Base-by-base conservation (phyloP, 257 asterid genomes). In the Forsythia suspensa region DNA sequence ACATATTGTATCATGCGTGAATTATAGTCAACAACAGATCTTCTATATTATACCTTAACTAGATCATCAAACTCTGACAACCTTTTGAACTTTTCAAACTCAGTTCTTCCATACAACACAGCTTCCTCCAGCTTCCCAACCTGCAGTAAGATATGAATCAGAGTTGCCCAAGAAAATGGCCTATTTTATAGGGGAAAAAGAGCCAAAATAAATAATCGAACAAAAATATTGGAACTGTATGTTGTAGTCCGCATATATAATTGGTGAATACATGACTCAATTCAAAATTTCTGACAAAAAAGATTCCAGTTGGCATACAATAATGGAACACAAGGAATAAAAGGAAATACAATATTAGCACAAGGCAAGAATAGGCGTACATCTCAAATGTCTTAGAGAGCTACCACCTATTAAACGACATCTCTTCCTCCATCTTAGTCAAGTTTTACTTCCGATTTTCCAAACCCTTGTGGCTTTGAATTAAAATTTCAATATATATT, bases 81-180 rank as follows among this genome's bases (percentile, higher is more conserved):
- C 46, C 87, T 83, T 79, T 87, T 84, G 85, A 93, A 90, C 88
- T 91, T 93, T 70, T 83, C 87, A 69, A 95, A 93, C 66, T 92
- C 92, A 63, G 84, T 82, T 87, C 96, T 85, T 72, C 95, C 98
- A 63, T 90, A 87, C 66, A 36, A 18, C 76, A 92, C 87, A 80
- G 98, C 96, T 77, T 95, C 98, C 80, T 88, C 92, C 55, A 90
- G 87, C 83, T 84, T 87, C 46, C 91, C 93, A 63, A 73, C 89
- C 99, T 92, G 88, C 78, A 79, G 77, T 16, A 7, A 52, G 75
- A 74, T 36, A 5, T 8, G 68, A 4, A 24, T 61, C 37, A 61
- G 16, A 21, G 65, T 55, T 16, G 29, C 29, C 16, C 8, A 55
- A 55, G 24, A 55, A 4, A 55, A 55, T 55, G 63, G 8, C 24